Evolutionary conservation across 2,329 filamentous ascomycete species (phyloP), one percentile per base, ranked within the genome.

Genomic region (Colletotrichum aenigma): DNA sequence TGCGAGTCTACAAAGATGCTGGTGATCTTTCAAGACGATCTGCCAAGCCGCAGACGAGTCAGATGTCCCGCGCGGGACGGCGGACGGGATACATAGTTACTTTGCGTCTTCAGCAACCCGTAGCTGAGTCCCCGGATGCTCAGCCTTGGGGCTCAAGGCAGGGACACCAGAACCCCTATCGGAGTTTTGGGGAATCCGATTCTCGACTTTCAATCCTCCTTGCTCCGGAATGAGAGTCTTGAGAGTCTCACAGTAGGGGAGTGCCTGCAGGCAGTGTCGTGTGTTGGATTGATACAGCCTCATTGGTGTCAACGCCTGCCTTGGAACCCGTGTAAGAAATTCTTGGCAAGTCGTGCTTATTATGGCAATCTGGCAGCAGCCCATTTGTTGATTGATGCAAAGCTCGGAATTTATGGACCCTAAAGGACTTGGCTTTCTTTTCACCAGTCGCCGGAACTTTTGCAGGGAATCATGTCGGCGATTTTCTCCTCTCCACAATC

Each of bases 401-500:
- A 3, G 0, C 3, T 13, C 10, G 0, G 10, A 21, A 4, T 1
- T n/a, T 48, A 13, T 48, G 43, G n/a, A 48, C 12, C 43, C 1
- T 2, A 48, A 48, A 21, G n/a, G n/a, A 12, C 43, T 48, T 21
- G 43, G 43, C 43, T 13, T 48, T 1, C 18, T 48, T 21, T 0
- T 48, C 43, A 3, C 43, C 10, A 21, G 43, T 48, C 43, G 3
- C 4, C 6, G 43, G 43, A 21, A 0, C 43, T 48, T 48, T 21
- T 13, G 2, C 3, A 21, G n/a, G 18, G 43, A 48, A 48, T 2
- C 43, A 7, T 21, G n/a, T 13, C n/a, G 43, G 43, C 43, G n/a
- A 48, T 48, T 48, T 48, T 48, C n/a, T 7, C 43, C 1, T 21
- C n/a, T 4, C 10, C n/a, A 48, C 1, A 48, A 2, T 21, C 43